Percentiles rank a stretch among this genome's conserved stretches.
phyloP scores from a whole-genome alignment of 192 early-diverging fungal species.

The Linnemannia zychae region DNA sequence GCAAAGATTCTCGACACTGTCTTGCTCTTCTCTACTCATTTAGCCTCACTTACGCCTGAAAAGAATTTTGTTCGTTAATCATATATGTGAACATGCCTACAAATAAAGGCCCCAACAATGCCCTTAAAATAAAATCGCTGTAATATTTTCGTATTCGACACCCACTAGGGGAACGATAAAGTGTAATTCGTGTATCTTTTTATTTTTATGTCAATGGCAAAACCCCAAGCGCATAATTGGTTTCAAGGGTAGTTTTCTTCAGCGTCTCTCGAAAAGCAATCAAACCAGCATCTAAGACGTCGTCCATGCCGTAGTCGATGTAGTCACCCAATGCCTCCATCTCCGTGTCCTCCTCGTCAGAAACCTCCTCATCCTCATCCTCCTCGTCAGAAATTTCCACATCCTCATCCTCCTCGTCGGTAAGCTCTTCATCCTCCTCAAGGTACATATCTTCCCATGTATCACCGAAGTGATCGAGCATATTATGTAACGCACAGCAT shows the following conservation, averaged over 20 bases:
- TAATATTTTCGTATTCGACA: too few relatives aligned
- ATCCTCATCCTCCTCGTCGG: not conserved
- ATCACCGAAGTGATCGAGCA: constrained; percentile 31
- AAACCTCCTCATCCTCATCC: not conserved
- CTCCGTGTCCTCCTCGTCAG: not conserved
- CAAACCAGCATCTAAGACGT: not conserved
- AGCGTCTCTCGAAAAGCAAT: not conserved
- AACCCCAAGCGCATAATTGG: not conserved
- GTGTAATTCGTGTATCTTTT: too few relatives aligned
- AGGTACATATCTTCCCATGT: constrained; percentile 15
- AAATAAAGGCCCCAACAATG: too few relatives aligned
- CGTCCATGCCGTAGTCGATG: not conserved
- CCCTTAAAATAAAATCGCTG: too few relatives aligned
- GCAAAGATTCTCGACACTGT: too few relatives aligned
- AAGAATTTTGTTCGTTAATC: too few relatives aligned
- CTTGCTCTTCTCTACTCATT: too few relatives aligned
- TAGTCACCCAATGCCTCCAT: too few relatives aligned
- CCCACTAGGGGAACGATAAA: too few relatives aligned
- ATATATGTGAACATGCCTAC: too few relatives aligned
- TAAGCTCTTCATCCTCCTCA: not conserved
- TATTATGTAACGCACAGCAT: constrained; percentile 39
- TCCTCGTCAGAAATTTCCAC: too few relatives aligned
- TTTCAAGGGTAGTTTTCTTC: not conserved
- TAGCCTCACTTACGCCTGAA: too few relatives aligned
- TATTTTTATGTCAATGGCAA: not conserved